A percentile compares a stretch with the other conserved stretches of the same genome.
phyloP scores from a whole-genome alignment of 1,139 yeast genomes.

The Suhomyces chickasaworum region DNA sequence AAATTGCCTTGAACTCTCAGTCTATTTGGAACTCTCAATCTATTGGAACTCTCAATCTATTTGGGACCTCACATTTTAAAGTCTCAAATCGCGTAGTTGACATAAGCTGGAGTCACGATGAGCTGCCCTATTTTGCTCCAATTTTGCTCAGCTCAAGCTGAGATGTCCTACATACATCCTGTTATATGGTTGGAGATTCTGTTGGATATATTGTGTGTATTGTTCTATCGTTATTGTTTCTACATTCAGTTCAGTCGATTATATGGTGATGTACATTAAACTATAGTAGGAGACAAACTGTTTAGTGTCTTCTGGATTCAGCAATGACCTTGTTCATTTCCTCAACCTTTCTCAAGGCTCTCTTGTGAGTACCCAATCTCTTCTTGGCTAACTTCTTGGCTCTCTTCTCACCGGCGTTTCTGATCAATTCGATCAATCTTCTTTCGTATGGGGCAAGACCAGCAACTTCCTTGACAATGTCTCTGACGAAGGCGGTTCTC shows the following conservation, averaged over 20 bases:
- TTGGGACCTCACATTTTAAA: no score
- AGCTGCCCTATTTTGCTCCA: no score
- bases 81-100: no score
- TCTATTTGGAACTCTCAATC: no score
- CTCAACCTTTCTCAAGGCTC: slow-evolving; percentile 99
- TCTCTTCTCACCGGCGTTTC: slow-evolving; percentile 99
- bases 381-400: slow-evolving; percentile 99
- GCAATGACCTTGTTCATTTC: slow-evolving; percentile 96
- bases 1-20: no score
- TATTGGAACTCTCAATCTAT: no score
- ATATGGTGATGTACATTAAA: slow-evolving; percentile 19
- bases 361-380: slow-evolving; percentile 99
- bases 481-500: slow-evolving; percentile 95
- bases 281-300: slow-evolving; percentile 13
- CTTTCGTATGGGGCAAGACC: slow-evolving; percentile 99
- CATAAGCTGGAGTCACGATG: no score
- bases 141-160: no score
- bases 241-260: background rate
- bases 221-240: no score
- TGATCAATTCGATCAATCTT: slow-evolving; percentile 98
- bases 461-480: slow-evolving; percentile 93
- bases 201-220: no score
- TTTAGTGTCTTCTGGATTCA: slow-evolving; percentile 86
- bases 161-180: no score
- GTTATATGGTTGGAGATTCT: no score